phyloP scores from a whole-genome alignment of 371 early-diverging fungal species.

The Mucor piriformis region DNA sequence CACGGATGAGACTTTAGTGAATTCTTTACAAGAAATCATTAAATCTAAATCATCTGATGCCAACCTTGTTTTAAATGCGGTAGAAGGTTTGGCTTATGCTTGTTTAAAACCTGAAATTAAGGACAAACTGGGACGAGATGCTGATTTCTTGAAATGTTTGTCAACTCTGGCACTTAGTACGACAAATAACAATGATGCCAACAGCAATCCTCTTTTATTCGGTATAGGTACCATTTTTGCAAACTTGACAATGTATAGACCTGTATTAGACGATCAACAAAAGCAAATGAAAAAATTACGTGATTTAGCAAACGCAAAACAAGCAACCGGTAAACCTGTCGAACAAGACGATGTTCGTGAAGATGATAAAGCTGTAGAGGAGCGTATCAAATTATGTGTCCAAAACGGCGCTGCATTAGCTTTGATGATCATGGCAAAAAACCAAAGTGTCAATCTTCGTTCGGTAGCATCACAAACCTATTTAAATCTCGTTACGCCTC shows the following conservation, averaged over 20 bases:
- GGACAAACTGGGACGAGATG: slow-evolving; percentile 60
- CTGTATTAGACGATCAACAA: slow-evolving; percentile 76
- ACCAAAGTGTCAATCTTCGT: slow-evolving; percentile 58
- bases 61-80: slow-evolving; percentile 35
- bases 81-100: slow-evolving; percentile 82
- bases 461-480: slow-evolving; percentile 70
- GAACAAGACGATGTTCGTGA: slow-evolving; percentile 58
- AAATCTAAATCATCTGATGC: slow-evolving; percentile 40
- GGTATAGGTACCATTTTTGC: slow-evolving; percentile 71
- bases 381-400: slow-evolving; percentile 56
- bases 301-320: slow-evolving; percentile 62
- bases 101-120: slow-evolving; percentile 65
- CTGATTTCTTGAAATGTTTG: slow-evolving; percentile 57
- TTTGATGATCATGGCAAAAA: slow-evolving; percentile 57
- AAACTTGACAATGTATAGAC: slow-evolving; percentile 74
- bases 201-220: slow-evolving; percentile 55
- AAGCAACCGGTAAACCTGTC: slow-evolving; percentile 8
- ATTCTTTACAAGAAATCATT: slow-evolving; percentile 39
- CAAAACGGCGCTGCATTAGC: slow-evolving; percentile 63
- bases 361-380: slow-evolving; percentile 62
- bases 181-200: slow-evolving; percentile 34
- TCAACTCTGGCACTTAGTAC: slow-evolving; percentile 53
- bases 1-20: slow-evolving; percentile 33
- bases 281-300: slow-evolving; percentile 78
- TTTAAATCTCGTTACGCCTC: slow-evolving; percentile 73